These are phyloP conservation scores for Plasmodium vivax DNA, from an alignment of 169 alveolate genomes.

Conservation along the genomic window DNA sequence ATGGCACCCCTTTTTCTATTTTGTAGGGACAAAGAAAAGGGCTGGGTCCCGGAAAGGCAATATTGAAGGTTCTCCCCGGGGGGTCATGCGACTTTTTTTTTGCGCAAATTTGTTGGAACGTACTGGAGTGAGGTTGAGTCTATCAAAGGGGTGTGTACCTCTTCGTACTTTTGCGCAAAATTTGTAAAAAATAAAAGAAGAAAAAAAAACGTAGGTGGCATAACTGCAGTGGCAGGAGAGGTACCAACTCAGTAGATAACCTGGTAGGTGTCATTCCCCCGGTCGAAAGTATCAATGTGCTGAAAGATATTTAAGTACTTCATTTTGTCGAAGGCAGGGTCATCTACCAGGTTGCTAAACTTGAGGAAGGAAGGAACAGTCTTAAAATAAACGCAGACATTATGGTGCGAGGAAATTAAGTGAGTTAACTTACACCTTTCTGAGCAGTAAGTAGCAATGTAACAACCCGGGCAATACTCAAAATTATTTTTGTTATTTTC, in stretches of 20 bases:
- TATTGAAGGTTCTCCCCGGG: not conserved
- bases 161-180: not conserved
- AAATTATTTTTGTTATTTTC: slow-evolving; percentile 59
- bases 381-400: slow-evolving; percentile 61
- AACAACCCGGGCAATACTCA: slow-evolving; percentile 59
- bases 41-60: slow-evolving; percentile 56
- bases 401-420: slow-evolving; percentile 55
- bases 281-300: slow-evolving; percentile 45
- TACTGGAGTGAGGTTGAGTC: not conserved
- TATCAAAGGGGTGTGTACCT: not conserved
- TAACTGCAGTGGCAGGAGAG: not conserved
- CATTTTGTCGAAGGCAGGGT: slow-evolving; percentile 1
- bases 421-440: slow-evolving; percentile 49
- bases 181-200: not conserved
- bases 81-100: not conserved
- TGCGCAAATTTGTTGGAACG: not conserved
- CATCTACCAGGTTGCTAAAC: slow-evolving; percentile 3
- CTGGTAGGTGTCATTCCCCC: slow-evolving; percentile 42
- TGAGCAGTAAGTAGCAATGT: slow-evolving; percentile 69
- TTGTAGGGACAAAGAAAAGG: slow-evolving; percentile 52
- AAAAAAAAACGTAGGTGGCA: not conserved
- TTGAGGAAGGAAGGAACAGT: slow-evolving; percentile 53
- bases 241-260: slow-evolving; percentile 17
- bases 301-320: slow-evolving; percentile 38
- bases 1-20: not conserved